These are phyloP conservation scores for Calonectria ilicicola DNA, from an alignment of 2,329 filamentous ascomycete species.

Conservation along the genomic window DNA sequence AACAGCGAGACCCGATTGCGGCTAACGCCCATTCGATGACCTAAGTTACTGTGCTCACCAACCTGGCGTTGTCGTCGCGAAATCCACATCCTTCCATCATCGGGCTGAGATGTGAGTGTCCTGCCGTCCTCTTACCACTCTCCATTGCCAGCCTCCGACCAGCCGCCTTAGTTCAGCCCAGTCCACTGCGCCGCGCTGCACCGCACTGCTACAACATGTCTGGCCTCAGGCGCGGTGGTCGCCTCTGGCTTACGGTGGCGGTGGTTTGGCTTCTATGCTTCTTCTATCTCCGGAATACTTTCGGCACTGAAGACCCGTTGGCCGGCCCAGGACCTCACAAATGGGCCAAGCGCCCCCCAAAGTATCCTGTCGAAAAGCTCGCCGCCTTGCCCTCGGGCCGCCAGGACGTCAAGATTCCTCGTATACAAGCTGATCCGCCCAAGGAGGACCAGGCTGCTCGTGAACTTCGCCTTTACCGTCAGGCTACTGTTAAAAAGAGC, in stretches of 20 bases:
- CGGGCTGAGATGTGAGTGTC: constrained; percentile 24
- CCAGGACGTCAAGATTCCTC: constrained; percentile 37
- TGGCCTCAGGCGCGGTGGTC: constrained; percentile 35
- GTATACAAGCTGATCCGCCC: constrained; percentile 49
- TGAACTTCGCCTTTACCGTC: constrained; percentile 51
- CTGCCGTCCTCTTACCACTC: constrained; percentile 8
- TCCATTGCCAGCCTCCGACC: constrained; percentile 7
- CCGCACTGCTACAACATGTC: constrained; percentile 13
- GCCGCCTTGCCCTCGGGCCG: constrained; percentile 50
- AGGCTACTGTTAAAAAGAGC: constrained; percentile 59
- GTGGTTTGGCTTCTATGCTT: constrained; percentile 40
- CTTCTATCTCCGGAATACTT: constrained; percentile 39
- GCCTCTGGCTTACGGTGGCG: constrained; percentile 40
- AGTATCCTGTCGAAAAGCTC: constrained; percentile 39
- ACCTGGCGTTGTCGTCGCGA: constrained; percentile 6
- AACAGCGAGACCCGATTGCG: constrained; percentile 11
- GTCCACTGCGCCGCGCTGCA: constrained; percentile 3
- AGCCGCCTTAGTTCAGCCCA: constrained; percentile 13
- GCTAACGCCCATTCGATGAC: constrained; percentile 18
- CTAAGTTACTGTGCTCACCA: constrained; percentile 1
- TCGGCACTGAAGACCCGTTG: constrained; percentile 36
- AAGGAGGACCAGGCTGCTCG: constrained; percentile 39
- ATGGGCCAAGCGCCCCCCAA: constrained; percentile 37
- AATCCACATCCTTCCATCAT: constrained; percentile 10
- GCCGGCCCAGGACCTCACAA: constrained; percentile 36